Conservation (phyloP, 208 protist genomes). For the Blechomonas ayalai region DNA sequence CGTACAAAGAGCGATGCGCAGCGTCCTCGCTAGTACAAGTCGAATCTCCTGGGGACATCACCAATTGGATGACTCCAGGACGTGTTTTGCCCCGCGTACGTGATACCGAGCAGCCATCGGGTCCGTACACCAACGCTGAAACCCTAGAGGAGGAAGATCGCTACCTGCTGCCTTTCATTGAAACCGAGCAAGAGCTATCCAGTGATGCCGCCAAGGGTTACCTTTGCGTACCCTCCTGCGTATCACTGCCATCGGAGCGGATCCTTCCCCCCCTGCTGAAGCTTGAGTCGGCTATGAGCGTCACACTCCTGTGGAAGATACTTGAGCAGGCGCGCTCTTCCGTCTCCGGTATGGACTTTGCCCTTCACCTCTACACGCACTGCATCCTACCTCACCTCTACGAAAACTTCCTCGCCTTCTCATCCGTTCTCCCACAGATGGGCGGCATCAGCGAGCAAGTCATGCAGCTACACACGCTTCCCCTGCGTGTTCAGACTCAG, state of each 20-base stretch:
- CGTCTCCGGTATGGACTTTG: conserved; percentile 52
- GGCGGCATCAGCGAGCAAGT: conserved; percentile 68
- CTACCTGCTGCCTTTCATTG: conserved; percentile 12
- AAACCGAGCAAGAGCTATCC: conserved; percentile 17
- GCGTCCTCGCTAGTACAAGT: too few relatives aligned
- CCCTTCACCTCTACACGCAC: conserved; percentile 41
- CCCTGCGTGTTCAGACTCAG: conserved; percentile 31
- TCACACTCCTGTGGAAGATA: conserved; percentile 60
- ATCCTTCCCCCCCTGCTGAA: conserved; percentile 43
- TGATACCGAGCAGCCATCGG: too few relatives aligned
- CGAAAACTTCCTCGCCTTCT: conserved; percentile 32
- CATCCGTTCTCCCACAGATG: conserved; percentile 27
- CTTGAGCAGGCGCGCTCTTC: conserved; percentile 44
- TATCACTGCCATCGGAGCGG: conserved; percentile 47
- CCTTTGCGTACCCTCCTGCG: conserved; percentile 20
- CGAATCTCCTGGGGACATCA: too few relatives aligned
- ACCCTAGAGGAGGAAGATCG: conserved; percentile 2
- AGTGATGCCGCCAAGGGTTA: conserved; percentile 6
- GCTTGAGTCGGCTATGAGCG: conserved; percentile 56
- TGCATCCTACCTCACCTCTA: conserved; percentile 82
- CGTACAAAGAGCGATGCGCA: conserved; percentile 10
- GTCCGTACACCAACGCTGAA: too few relatives aligned
- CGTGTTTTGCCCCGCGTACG: too few relatives aligned
- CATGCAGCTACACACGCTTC: conserved; percentile 41
- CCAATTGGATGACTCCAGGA: too few relatives aligned